Base-by-base conservation (phyloP, 1,284 basidiomycete genomes). In the Cryptococcus sp. region DNA sequence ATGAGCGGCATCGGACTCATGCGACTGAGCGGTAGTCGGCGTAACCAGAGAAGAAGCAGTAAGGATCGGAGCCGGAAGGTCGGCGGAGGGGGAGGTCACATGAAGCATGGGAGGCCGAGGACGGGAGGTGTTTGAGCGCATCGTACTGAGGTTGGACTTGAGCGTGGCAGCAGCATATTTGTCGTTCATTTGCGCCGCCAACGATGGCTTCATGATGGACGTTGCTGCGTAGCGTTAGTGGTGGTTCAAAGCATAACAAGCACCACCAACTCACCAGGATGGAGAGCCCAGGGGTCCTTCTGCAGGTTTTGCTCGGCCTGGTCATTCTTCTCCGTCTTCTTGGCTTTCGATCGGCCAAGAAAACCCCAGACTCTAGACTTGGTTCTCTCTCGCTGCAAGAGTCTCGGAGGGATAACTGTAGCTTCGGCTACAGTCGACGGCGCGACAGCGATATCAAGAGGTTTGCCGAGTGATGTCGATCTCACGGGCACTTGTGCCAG, bases 361-460 rank as follows among this genome's bases (percentile, higher is more conserved):
- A 74, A 60, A 7, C 69, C 64, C 74, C 74, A 76, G 8, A 76
- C 68, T 47, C 57, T 66, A 13, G 69, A 70, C 38, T 66, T 71
- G 10, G 74, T 73, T 62, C 67, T 73, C 30, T 73, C 71, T 53
- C 60, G 65, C 52, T 64, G 68, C 17, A 71, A 54, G 5, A 61
- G 54, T 47, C 60, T 63, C 38, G 50, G 45, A 7, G 50, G 22
- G 43, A 51, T 49, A 48, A 61, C 47, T 3, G 60, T 49, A 8
- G 56, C 46, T 27, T 52, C 39, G 42, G 39, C 48, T n/a, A 30
- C 49, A n/a, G 25, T 50, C 47, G 52, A 46, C n/a, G 35, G 52
- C 19, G 39, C 54, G 47, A 55, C 22, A 8, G 57, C 41, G 15
- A 35, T 19, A 19, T 60, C 57, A 11, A 67, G 46, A 7, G 57